Percentiles rank a stretch among this genome's conserved stretches.
These are phyloP conservation scores for Penicillium coprophilum DNA, from an alignment of 495 filamentous ascomycete genomes.

Conservation along the genomic window DNA sequence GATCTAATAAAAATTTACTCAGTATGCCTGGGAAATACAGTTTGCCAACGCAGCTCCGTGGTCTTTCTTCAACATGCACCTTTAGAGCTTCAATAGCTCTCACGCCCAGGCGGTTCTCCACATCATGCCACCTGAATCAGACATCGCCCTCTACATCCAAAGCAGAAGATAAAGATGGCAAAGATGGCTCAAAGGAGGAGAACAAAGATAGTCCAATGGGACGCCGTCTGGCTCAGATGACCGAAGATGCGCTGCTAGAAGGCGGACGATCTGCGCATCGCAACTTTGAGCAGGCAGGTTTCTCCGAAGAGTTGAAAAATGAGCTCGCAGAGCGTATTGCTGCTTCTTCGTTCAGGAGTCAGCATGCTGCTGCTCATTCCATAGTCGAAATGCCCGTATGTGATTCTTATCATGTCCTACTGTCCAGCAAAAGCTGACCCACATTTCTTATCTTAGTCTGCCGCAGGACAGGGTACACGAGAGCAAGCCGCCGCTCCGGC, in stretches of 20 bases:
- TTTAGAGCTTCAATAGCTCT: conserved; percentile 17
- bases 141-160: conserved; percentile 18
- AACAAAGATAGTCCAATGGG: conserved; percentile 63
- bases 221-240: conserved; percentile 71
- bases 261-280: conserved; percentile 69
- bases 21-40: conserved; percentile 32
- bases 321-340: conserved; percentile 72
- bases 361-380: conserved; percentile 68
- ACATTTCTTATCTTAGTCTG: conserved; percentile 34
- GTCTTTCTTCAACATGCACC: conserved; percentile 16
- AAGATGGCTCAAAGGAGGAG: conserved; percentile 18
- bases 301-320: conserved; percentile 80
- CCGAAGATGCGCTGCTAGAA: conserved; percentile 71
- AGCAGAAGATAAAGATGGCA: conserved; percentile 12
- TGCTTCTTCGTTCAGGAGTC: conserved; percentile 64
- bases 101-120: conserved; percentile 24
- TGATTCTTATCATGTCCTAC: background rate
- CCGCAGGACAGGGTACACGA: conserved; percentile 70
- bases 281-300: conserved; percentile 80
- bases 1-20: background rate
- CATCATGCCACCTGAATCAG: conserved; percentile 24
- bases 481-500: conserved; percentile 67
- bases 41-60: conserved; percentile 17
- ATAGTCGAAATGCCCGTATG: conserved; percentile 62
- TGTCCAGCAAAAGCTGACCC: conserved; percentile 6